A percentile compares a stretch with the other conserved stretches of the same genome.
Evolutionary conservation across 2,329 filamentous ascomycete species (phyloP).

Genomic region (Aspergillus arachidicola): DNA sequence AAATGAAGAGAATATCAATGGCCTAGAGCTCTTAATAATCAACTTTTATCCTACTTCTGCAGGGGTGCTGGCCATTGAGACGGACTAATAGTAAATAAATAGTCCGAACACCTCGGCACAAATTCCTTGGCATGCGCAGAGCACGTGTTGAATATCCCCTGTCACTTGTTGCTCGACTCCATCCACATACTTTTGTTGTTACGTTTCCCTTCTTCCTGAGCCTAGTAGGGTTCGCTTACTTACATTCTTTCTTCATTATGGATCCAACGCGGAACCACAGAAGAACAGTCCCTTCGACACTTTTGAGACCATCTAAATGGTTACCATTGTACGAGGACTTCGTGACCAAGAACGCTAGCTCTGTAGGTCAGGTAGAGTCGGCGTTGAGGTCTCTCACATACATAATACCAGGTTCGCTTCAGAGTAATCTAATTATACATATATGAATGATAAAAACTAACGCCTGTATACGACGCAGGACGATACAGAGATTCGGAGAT

Average conservation of each 20-base stretch:
- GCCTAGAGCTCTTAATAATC: not conserved
- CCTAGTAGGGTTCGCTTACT: not conserved
- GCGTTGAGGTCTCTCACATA: conserved; percentile 91
- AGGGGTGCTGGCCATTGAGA: too few relatives aligned
- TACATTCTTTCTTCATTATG: conserved; percentile 29
- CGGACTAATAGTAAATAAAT: too few relatives aligned
- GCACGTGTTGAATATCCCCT: conserved; percentile 26
- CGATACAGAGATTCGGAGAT: conserved; percentile 77
- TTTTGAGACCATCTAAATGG: conserved; percentile 44
- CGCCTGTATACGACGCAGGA: conserved; percentile 26
- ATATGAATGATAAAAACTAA: conserved; percentile 9
- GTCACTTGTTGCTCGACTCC: not conserved
- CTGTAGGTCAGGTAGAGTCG: conserved; percentile 93
- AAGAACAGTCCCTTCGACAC: conserved; percentile 30
- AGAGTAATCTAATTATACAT: not conserved
- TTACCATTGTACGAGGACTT: conserved; percentile 63
- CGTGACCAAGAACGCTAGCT: conserved; percentile 90
- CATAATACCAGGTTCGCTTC: conserved; percentile 73
- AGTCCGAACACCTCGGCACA: conserved; percentile 9
- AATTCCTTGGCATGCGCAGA: conserved; percentile 30
- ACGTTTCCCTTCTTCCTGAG: not conserved
- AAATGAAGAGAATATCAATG: not conserved
- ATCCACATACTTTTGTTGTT: not conserved
- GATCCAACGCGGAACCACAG: conserved; percentile 33
- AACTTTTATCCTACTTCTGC: not conserved